Percentiles rank a stretch among this genome's conserved stretches.
phyloP scores from a whole-genome alignment of 2,329 filamentous ascomycete genomes.

The Zymoseptoria pseudotritici region DNA sequence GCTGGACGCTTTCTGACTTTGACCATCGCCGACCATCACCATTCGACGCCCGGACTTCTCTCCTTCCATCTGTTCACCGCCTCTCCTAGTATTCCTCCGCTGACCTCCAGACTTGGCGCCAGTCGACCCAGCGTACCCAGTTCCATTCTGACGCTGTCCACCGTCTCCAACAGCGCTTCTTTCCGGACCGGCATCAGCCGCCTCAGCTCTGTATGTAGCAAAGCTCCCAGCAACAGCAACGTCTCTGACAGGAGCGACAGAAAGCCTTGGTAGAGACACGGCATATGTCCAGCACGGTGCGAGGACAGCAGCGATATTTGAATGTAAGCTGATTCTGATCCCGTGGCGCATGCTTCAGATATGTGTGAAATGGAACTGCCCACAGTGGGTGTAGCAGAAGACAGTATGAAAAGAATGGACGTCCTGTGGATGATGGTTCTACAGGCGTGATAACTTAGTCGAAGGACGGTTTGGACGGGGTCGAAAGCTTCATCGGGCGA shows the following conservation, averaged over 20 bases:
- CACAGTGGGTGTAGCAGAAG: conserved; percentile 67
- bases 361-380: conserved; percentile 42
- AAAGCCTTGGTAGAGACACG: conserved; percentile 79
- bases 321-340: conserved; percentile 69
- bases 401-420: conserved; percentile 71
- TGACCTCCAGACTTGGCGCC: conserved; percentile 66
- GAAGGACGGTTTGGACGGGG: conserved; percentile 69
- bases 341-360: conserved; percentile 64
- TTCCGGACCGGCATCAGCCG: conserved; percentile 52
- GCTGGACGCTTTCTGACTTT: not conserved
- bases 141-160: conserved; percentile 68
- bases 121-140: conserved; percentile 67
- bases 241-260: conserved; percentile 77
- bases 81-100: conserved; percentile 74
- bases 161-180: conserved; percentile 61
- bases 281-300: conserved; percentile 76
- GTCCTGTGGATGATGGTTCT: conserved; percentile 80
- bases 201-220: conserved; percentile 67
- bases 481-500: conserved; percentile 59
- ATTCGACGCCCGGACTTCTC: conserved; percentile 30
- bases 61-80: conserved; percentile 63
- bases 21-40: not conserved
- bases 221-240: conserved; percentile 74
- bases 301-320: conserved; percentile 72
- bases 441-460: conserved; percentile 75